Conservation (phyloP, 208 protist species). For the Leishmania guyanensis region DNA sequence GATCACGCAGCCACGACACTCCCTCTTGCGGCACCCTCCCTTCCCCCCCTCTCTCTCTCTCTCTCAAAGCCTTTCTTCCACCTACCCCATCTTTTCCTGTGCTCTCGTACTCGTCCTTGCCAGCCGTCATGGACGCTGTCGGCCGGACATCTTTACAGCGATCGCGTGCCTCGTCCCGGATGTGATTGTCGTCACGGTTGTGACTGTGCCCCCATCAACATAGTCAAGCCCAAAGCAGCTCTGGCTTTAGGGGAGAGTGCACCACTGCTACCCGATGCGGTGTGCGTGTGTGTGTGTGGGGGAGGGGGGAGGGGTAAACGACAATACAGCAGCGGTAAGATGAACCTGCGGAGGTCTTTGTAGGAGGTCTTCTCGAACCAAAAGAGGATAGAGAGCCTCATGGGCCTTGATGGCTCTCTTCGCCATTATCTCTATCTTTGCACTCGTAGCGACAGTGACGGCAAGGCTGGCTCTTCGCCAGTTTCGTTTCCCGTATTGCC, state of each 20-base stretch:
- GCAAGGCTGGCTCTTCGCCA: conserved; percentile 27
- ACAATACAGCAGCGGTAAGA: conserved; percentile 25
- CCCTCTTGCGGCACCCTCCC: too few relatives aligned
- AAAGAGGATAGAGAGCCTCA: conserved; percentile 12
- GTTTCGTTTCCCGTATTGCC: conserved; percentile 11
- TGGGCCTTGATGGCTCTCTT: conserved; percentile 40
- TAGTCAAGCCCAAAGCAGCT: conserved; percentile 11
- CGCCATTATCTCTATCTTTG: conserved; percentile 47
- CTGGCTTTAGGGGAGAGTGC: not conserved
- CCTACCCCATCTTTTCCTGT: not conserved
- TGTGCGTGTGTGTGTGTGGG: too few relatives aligned
- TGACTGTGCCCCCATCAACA: conserved; percentile 39
- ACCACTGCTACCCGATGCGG: conserved; percentile 45
- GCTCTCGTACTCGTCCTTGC: not conserved
- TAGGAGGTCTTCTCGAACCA: conserved; percentile 33
- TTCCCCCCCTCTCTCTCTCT: too few relatives aligned
- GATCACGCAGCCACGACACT: too few relatives aligned
- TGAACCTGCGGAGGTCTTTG: conserved; percentile 2
- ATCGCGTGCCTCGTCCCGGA: conserved; percentile 30
- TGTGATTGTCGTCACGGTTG: conserved; percentile 36
- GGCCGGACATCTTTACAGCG: conserved; percentile 2
- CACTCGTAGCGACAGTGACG: conserved; percentile 26
- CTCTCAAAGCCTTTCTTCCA: not conserved
- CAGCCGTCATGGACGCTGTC: not conserved
- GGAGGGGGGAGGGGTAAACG: conserved; percentile 2